Percentiles rank a stretch among this genome's conserved stretches.
phyloP scores from a whole-genome alignment of 2,329 filamentous ascomycete genomes.

The Aspergillus sp. region DNA sequence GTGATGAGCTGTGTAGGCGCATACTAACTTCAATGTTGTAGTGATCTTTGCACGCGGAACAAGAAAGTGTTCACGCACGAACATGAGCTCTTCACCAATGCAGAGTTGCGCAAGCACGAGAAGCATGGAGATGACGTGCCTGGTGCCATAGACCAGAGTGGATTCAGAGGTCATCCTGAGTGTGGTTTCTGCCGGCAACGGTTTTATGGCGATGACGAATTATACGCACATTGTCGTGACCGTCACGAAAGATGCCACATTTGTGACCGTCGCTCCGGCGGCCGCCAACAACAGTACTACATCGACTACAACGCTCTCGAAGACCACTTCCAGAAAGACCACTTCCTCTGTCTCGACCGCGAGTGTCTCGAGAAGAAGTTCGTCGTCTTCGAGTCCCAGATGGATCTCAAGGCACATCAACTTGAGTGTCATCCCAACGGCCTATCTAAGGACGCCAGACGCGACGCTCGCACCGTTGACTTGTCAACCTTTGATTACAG shows the following conservation, averaged over 20 bases:
- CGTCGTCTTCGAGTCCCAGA: conserved; percentile 90
- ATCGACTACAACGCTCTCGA: conserved; percentile 84
- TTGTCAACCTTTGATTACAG: conserved; percentile 83
- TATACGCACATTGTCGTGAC: conserved; percentile 89
- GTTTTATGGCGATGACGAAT: conserved; percentile 94
- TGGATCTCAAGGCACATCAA: conserved; percentile 94
- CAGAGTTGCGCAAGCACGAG: conserved; percentile 84
- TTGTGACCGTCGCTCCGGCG: conserved; percentile 70
- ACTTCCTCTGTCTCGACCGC: conserved; percentile 79
- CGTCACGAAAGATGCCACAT: conserved; percentile 95
- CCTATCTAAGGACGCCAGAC: conserved; percentile 77
- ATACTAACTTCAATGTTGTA: conserved; percentile 25
- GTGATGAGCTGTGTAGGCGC: conserved; percentile 2
- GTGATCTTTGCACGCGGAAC: conserved; percentile 85
- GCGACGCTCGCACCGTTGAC: conserved; percentile 83
- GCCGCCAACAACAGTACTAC: conserved; percentile 82
- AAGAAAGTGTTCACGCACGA: conserved; percentile 99
- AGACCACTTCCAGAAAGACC: conserved; percentile 81
- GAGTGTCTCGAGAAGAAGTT: conserved; percentile 98
- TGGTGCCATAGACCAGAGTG: conserved; percentile 86
- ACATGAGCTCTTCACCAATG: conserved; percentile 83
- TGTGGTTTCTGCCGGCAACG: conserved; percentile 89
- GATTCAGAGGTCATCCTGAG: conserved; percentile 92
- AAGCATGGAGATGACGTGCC: conserved; percentile 87
- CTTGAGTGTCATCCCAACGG: conserved; percentile 77